Percentiles rank a stretch among this genome's conserved stretches.
These are phyloP conservation scores for Reticulomyxa filosa DNA, from an alignment of 78 protist genomes.

Conservation along the genomic window DNA sequence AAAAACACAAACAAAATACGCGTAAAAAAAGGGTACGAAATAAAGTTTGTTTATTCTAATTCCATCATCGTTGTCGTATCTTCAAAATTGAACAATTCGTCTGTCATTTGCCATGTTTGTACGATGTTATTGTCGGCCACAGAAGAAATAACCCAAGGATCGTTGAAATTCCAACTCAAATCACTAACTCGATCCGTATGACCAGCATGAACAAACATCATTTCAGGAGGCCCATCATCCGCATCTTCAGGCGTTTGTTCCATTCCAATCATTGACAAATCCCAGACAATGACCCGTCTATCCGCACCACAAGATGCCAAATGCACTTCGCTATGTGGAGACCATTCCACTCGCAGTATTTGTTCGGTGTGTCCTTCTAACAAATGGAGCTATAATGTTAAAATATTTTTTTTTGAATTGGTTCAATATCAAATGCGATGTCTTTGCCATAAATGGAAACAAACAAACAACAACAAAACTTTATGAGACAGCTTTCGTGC, in stretches of 20 bases:
- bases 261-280: constrained; percentile 56
- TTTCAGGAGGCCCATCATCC: constrained; percentile 85
- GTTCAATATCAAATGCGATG: no score
- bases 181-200: constrained; percentile 65
- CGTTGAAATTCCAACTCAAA: constrained; percentile 64
- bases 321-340: constrained; percentile 64
- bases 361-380: not conserved
- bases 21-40: no score
- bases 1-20: no score
- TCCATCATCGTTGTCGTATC: no score
- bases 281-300: constrained; percentile 63
- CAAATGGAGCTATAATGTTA: no score
- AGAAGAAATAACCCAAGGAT: constrained; percentile 60
- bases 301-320: constrained; percentile 54
- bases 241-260: constrained; percentile 75
- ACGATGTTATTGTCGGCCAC: constrained; percentile 81
- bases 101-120: constrained; percentile 35
- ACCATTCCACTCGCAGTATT: constrained; percentile 19
- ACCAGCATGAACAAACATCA: constrained; percentile 85
- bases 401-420: no score
- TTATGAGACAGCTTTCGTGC: no score
- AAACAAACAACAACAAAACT: no score
- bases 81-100: no score
- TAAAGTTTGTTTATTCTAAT: no score
- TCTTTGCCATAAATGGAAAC: no score